Evolutionary conservation across 345 rosid species (phyloP).

Genomic region (Lepidium africanum): DNA sequence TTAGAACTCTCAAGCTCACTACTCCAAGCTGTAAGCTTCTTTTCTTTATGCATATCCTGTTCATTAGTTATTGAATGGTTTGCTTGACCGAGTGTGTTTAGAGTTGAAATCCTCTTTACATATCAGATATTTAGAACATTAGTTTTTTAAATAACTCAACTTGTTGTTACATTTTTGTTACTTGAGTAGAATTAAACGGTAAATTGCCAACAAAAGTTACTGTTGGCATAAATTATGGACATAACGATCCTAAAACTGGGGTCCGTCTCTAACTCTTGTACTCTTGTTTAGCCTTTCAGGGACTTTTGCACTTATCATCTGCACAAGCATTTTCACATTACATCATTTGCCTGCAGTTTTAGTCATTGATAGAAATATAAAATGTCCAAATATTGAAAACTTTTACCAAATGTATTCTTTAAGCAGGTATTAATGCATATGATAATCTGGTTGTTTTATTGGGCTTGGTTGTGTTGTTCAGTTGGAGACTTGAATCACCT

Average conservation of each 20-base stretch:
- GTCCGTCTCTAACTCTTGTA: background rate
- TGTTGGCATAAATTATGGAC: background rate
- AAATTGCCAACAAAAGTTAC: background rate
- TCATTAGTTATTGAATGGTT: background rate
- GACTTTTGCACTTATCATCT: background rate
- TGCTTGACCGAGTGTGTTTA: background rate
- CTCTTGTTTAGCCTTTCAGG: background rate
- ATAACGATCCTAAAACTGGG: background rate
- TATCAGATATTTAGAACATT: background rate
- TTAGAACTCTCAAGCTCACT: constrained; percentile 66
- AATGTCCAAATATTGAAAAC: background rate
- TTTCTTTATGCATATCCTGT: background rate
- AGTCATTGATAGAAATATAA: background rate
- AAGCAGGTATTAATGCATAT: background rate
- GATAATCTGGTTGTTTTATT: background rate
- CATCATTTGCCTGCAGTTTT: background rate
- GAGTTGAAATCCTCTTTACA: background rate
- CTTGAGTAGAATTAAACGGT: background rate
- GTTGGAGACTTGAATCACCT: constrained; percentile 76
- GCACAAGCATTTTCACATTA: background rate
- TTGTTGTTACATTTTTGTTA: background rate
- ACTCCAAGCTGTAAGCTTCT: constrained; percentile 64
- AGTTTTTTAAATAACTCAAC: background rate
- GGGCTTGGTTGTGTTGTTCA: background rate
- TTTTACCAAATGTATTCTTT: too few relatives aligned